Conservation (phyloP, 2,329 filamentous ascomycete genomes). For the Colletotrichum eleusines region DNA sequence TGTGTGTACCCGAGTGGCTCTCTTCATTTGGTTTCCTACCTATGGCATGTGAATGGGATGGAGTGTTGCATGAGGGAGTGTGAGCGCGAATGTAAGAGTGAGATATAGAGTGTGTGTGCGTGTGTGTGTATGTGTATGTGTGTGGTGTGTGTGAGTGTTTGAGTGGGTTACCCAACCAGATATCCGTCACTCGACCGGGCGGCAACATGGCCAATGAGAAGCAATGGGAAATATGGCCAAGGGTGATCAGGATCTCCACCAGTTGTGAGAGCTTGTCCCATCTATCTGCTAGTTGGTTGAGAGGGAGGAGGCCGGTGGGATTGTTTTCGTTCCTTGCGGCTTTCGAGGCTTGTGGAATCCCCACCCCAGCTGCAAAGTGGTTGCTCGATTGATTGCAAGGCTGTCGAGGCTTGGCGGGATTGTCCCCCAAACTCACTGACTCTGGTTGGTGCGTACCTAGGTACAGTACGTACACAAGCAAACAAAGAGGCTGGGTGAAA, state of each 20-base stretch:
- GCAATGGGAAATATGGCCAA: conserved; percentile 4
- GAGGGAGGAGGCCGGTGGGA: not conserved
- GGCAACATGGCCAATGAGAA: conserved; percentile 49
- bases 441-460: too few species aligned
- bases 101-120: not conserved
- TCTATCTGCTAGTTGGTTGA: conserved; percentile 24
- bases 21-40: not conserved
- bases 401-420: not conserved
- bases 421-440: not conserved
- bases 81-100: not conserved
- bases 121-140: not conserved
- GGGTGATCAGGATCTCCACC: conserved; percentile 24
- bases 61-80: conserved; percentile 33
- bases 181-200: conserved; percentile 49
- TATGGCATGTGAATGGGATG: conserved; percentile 1
- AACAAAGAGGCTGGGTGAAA: not conserved
- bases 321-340: conserved; percentile 2
- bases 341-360: conserved; percentile 5
- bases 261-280: conserved; percentile 21
- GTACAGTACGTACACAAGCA: not conserved
- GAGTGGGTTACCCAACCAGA: conserved; percentile 41
- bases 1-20: conserved; percentile 25
- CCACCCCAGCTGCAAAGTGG: not conserved
- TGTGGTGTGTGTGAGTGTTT: not conserved
- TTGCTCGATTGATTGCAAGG: not conserved